These are phyloP conservation scores for Marvania coccoides DNA, from an alignment of 139 green algal species.

Conservation along the genomic window DNA sequence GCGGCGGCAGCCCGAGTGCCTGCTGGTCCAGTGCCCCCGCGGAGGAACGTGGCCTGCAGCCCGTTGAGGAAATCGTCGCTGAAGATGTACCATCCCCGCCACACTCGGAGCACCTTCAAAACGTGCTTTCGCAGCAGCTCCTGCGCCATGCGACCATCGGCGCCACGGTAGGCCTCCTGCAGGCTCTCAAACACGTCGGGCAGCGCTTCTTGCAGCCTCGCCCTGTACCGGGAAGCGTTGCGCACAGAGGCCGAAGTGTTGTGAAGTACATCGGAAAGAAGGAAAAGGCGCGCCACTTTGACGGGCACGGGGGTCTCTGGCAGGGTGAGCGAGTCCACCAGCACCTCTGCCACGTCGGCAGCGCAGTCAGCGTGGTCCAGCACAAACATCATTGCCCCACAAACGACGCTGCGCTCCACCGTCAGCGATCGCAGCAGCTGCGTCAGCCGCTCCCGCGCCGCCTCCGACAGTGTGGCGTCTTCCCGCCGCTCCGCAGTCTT, in stretches of 20 bases:
- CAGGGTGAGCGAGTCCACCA: constrained; percentile 74
- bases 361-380: constrained; percentile 80
- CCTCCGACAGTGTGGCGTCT: constrained; percentile 23
- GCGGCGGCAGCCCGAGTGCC: neutral
- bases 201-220: constrained; percentile 63
- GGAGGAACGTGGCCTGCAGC: constrained; percentile 69
- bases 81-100: constrained; percentile 82
- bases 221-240: constrained; percentile 79
- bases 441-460: constrained; percentile 75
- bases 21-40: neutral
- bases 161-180: constrained; percentile 26
- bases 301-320: constrained; percentile 74
- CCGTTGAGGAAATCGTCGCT: constrained; percentile 82
- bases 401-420: constrained; percentile 51
- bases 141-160: constrained; percentile 61
- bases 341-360: constrained; percentile 68
- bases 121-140: constrained; percentile 55
- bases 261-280: constrained; percentile 91
- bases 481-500: constrained; percentile 25
- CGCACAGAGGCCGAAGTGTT: constrained; percentile 77
- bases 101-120: constrained; percentile 72
- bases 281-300: constrained; percentile 83
- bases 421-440: constrained; percentile 78
- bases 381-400: constrained; percentile 85
- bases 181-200: constrained; percentile 79